Evolutionary conservation across 2,329 filamentous ascomycete genomes (phyloP).

Genomic region (Berkeleyomyces basicola): DNA sequence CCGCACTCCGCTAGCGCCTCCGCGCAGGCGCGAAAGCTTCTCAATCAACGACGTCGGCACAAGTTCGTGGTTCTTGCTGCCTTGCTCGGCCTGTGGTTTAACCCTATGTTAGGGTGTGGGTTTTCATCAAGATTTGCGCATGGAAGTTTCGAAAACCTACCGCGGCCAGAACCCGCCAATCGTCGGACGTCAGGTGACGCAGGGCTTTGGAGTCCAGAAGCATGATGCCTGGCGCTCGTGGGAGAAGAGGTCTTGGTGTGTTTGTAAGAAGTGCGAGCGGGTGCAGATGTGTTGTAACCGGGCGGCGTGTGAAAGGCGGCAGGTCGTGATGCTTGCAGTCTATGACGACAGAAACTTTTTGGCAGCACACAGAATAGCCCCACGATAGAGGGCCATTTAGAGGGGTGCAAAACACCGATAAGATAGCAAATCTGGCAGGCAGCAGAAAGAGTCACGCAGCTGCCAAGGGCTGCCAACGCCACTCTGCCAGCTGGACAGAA

Average conservation of each 20-base stretch:
- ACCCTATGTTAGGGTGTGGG: conserved; percentile 11
- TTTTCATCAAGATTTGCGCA: background rate
- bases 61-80: conserved; percentile 91
- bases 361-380: conserved; percentile 2
- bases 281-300: background rate
- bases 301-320: background rate
- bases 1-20: conserved; percentile 63
- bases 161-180: conserved; percentile 88
- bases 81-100: conserved; percentile 60
- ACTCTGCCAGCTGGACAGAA: background rate
- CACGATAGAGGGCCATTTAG: conserved; percentile 5
- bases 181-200: conserved; percentile 79
- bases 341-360: conserved; percentile 10
- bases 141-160: conserved; percentile 35
- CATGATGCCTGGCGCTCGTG: conserved; percentile 36
- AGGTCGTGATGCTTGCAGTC: background rate
- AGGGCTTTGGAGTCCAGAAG: conserved; percentile 89
- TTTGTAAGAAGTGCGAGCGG: background rate
- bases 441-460: background rate
- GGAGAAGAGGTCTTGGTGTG: background rate
- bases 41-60: conserved; percentile 83
- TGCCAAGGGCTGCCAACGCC: background rate
- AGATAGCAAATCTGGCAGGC: conserved; percentile 7
- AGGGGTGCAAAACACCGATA: conserved; percentile 6
- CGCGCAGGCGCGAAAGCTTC: conserved; percentile 64